Base-by-base conservation (phyloP, 2,329 filamentous ascomycete species). In the Neofusicoccum kwambonambiense region DNA sequence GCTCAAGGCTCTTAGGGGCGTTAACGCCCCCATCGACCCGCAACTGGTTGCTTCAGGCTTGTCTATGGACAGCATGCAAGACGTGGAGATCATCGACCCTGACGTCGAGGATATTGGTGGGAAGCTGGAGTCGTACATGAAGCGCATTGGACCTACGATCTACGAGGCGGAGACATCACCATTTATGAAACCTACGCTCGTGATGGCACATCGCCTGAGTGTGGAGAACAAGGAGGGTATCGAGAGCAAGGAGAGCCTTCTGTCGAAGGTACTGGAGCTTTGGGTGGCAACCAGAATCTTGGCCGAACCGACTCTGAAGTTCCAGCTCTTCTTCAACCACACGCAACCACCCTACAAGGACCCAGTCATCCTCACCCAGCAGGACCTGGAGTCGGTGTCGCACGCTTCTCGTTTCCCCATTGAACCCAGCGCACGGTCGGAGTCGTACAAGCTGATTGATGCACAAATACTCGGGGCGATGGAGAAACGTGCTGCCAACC, bases 251-350 rank as follows among this genome's bases (percentile, higher is more conserved):
- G 81, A 84, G 68, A 72, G 75, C 15, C 74, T 86, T 9, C 74
- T 87, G 12, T 75, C 80, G 17, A 81, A 83, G 49, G 80, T 80
- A 2, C 73, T 87, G 52, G 83, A 87, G 68, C 76, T 88, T 4
- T 87, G 85, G 84, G 79, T 83, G 35, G 80, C 81, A 13, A 87
- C 85, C 7, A 79, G 81, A 44, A 79, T 87, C 51, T 78, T 87
- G 15, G 81, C 82, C n/a, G 81, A 83, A 22, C 75, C 73, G 3
- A 77, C 81, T 27, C 68, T 83, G 27, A 75, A 76, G 54, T 83
- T 83, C 79, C 79, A 83, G 65, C 74, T 83, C 3, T 83, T 79
- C 69, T 79, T 79, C 60, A 83, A 84, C 68, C 79, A 75, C 5
- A 73, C 74, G 0, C 50, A 69, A 74, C 15, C 72, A 71, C 76